A percentile compares a stretch with the other conserved stretches of the same genome.
Evolutionary conservation across 768 basidiomycete genomes (phyloP).

Genomic region (Phanerochaete sordida): DNA sequence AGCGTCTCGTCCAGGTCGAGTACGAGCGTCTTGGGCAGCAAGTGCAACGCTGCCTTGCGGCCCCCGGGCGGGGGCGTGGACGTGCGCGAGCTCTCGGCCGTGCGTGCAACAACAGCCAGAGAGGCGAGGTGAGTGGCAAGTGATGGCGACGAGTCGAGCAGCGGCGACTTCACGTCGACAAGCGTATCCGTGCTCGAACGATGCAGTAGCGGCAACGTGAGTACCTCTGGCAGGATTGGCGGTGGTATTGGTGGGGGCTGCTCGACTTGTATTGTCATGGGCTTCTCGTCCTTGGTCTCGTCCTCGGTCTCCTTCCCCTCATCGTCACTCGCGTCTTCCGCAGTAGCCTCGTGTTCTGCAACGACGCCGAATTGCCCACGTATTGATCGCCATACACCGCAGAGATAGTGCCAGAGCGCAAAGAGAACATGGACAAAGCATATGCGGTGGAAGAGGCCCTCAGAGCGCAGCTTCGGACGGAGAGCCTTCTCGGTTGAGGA

Average conservation of each 20-base stretch:
- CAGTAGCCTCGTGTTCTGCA: slow-evolving; percentile 21
- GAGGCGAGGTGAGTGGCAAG: neutral
- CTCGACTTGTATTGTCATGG: slow-evolving; percentile 21
- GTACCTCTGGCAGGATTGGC: slow-evolving; percentile 18
- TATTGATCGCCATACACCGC: slow-evolving; percentile 55
- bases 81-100: slow-evolving; percentile 12
- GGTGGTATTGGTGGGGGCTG: slow-evolving; percentile 26
- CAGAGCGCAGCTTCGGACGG: slow-evolving; percentile 12
- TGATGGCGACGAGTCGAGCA: neutral
- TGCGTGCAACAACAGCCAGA: neutral
- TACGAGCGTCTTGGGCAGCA: slow-evolving; percentile 85
- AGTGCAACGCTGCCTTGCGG: slow-evolving; percentile 70
- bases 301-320: slow-evolving; percentile 33
- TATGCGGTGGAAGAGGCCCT: slow-evolving; percentile 40
- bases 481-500: slow-evolving; percentile 23
- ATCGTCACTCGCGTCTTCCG: slow-evolving; percentile 27
- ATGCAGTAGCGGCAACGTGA: neutral
- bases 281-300: slow-evolving; percentile 30
- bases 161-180: slow-evolving; percentile 5
- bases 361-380: slow-evolving; percentile 19
- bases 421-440: slow-evolving; percentile 71
- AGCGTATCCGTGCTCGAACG: slow-evolving; percentile 3
- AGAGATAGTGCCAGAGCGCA: slow-evolving; percentile 66
- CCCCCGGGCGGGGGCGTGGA: slow-evolving; percentile 26
- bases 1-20: slow-evolving; percentile 98